Conservation (phyloP, 495 filamentous ascomycete genomes). For the Aspergillus saccharolyticus region DNA sequence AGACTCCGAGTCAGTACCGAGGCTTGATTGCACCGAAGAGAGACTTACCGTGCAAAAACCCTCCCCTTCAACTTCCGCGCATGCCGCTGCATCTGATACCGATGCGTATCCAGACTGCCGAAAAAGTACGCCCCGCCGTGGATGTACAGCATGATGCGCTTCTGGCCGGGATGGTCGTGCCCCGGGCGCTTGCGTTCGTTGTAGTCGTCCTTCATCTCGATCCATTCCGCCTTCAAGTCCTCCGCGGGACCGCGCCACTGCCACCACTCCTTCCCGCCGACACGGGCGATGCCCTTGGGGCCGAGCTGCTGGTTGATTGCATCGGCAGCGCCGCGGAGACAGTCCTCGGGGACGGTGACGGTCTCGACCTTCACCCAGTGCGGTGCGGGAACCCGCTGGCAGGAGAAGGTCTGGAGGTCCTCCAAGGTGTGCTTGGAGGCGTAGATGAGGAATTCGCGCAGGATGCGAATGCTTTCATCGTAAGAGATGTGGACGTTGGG, state of each 20-base stretch:
- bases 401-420: conserved; percentile 84
- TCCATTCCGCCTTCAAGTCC: conserved; percentile 79
- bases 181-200: conserved; percentile 55
- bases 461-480: conserved; percentile 84
- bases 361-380: conserved; percentile 76
- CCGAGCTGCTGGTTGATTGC: conserved; percentile 67
- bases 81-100: conserved; percentile 93
- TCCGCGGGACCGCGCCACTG: conserved; percentile 70
- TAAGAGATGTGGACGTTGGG: conserved; percentile 87
- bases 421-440: conserved; percentile 86
- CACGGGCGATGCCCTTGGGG: conserved; percentile 59
- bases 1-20: conserved; percentile 21
- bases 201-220: conserved; percentile 87
- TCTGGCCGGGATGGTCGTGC: conserved; percentile 36
- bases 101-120: conserved; percentile 89
- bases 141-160: conserved; percentile 86
- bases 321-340: conserved; percentile 56
- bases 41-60: conserved; percentile 65
- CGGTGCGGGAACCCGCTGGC: conserved; percentile 86
- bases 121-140: conserved; percentile 86
- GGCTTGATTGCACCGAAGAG: not conserved
- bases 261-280: conserved; percentile 90
- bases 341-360: conserved; percentile 60
- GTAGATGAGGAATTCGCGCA: conserved; percentile 76
- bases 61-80: conserved; percentile 87